Percentiles rank a stretch among this genome's conserved stretches.
These are phyloP conservation scores for Cymbopogon flexuosus DNA, from an alignment of 202 grass and related monocot genomes.

Conservation along the genomic window DNA sequence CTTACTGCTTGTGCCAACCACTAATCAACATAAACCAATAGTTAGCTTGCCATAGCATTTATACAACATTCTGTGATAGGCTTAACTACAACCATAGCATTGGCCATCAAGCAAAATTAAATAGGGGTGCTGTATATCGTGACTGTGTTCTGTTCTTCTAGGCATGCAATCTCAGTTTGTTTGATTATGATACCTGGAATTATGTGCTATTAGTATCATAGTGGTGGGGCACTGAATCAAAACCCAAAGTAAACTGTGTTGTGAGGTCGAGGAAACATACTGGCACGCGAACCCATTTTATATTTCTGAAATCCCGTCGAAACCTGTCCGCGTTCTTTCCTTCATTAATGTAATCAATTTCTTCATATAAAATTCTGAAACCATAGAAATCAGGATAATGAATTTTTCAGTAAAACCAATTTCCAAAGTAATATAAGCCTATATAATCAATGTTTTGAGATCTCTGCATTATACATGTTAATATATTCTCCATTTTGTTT, in stretches of 20 bases:
- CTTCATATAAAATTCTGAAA: conserved; percentile 95
- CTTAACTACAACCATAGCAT: background rate
- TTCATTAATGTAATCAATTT: conserved; percentile 99
- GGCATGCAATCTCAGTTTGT: background rate
- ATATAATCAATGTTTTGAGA: background rate
- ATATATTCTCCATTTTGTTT: background rate
- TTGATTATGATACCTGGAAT: background rate
- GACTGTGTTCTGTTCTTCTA: conserved; percentile 16
- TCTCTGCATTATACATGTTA: conserved; percentile 1
- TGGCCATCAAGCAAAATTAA: background rate
- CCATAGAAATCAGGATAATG: conserved; percentile 11
- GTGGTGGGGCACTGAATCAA: conserved; percentile 17
- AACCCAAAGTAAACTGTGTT: background rate
- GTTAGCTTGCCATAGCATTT: background rate
- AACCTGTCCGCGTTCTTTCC: conserved; percentile 97
- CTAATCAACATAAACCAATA: background rate
- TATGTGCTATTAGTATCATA: conserved; percentile 1
- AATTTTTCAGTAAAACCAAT: background rate
- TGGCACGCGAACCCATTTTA: conserved; percentile 93
- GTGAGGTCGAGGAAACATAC: conserved; percentile 54
- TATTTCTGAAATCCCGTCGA: conserved; percentile 96
- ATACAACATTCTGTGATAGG: background rate
- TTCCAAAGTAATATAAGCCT: conserved; percentile 18
- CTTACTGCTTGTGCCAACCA: background rate
- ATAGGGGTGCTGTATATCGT: background rate